Evolutionary conservation across 495 filamentous ascomycete genomes (phyloP), one percentile per base, ranked within the genome.

Genomic region (Polyplosphaeria fusca): DNA sequence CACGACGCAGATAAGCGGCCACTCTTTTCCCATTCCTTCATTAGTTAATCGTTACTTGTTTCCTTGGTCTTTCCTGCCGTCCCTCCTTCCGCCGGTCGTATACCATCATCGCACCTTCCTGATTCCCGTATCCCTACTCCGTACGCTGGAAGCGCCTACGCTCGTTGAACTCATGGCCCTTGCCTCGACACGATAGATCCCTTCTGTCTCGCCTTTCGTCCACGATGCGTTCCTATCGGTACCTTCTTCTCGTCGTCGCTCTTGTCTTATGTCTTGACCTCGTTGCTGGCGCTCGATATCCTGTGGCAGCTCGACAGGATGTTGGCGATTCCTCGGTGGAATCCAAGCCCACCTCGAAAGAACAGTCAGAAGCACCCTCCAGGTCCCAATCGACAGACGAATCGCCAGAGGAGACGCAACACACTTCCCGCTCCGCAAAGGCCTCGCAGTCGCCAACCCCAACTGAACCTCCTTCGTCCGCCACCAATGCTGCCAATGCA

Each of bases 151-250:
- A 43, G 42, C 56, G 23, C 20, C 24, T 37, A 27, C 47, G 25
- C 22, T 20, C 7, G 43, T 3, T 18, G 24, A 47, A n/a, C 39
- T 25, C 41, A 64, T 64, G 60, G 60, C 55, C 27, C 28, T 38
- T n/a, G 55, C 37, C 38, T 26, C 35, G 32, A 14, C 23, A 27
- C 28, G 32, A 22, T 56, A 35, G 60, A 47, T 5, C 22, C 12
- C 41, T 38, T 13, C 18, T 28, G 24, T 22, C 28, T 20, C 20
- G 20, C 39, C 19, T 39, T 35, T 16, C 3, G 2, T 30, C 26
- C 52, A 44, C 52, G 20, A 60, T 64, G 61, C 51, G 56, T 12
- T 60, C 56, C 49, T 40, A 23, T 45, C 43, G 42, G 16, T 45
- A 52, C 54, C 47, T 58, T 11, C 19, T 58, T 24, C 19, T 44